Conservation (phyloP, 2,329 filamentous ascomycete species). For the Neobulgaria alba region DNA sequence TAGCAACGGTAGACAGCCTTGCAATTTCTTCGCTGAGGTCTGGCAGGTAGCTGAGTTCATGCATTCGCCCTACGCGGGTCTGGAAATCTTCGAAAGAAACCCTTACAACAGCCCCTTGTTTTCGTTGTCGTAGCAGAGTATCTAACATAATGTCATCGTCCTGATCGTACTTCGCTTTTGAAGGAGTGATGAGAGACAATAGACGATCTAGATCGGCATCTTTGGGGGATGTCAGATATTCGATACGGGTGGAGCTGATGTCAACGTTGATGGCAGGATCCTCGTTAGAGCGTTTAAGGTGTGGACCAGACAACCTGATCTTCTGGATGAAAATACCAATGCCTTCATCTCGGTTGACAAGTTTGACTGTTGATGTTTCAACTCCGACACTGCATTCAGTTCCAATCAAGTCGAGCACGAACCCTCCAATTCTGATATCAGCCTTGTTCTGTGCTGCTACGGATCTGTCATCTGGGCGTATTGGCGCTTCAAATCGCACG, state of each 20-base stretch:
- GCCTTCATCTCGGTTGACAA: constrained; percentile 65
- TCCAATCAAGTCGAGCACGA: constrained; percentile 68
- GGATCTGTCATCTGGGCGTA: constrained; percentile 23
- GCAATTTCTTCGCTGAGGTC: constrained; percentile 69
- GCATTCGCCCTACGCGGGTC: constrained; percentile 51
- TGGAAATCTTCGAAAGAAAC: constrained; percentile 57
- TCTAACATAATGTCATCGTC: constrained; percentile 94
- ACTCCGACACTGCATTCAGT: constrained; percentile 66
- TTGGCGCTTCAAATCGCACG: constrained; percentile 49
- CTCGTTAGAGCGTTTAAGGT: constrained; percentile 41
- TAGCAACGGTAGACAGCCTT: constrained; percentile 78
- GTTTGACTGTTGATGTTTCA: constrained; percentile 73
- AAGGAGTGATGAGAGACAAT: constrained; percentile 80
- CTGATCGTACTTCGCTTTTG: constrained; percentile 76
- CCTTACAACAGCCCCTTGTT: constrained; percentile 76
- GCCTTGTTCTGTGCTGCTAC: constrained; percentile 45
- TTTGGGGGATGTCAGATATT: constrained; percentile 65
- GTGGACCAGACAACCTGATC: constrained; percentile 66
- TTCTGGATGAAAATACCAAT: constrained; percentile 67
- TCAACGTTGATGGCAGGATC: constrained; percentile 55
- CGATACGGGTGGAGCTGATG: constrained; percentile 57
- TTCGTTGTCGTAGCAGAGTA: constrained; percentile 75
- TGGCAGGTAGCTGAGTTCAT: constrained; percentile 59
- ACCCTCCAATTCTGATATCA: constrained; percentile 67
- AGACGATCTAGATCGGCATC: constrained; percentile 75